Percentiles rank a stretch among this genome's conserved stretches.
Evolutionary conservation across 805 yeast genomes (phyloP).

Genomic region (Blastobotrys attinorum): DNA sequence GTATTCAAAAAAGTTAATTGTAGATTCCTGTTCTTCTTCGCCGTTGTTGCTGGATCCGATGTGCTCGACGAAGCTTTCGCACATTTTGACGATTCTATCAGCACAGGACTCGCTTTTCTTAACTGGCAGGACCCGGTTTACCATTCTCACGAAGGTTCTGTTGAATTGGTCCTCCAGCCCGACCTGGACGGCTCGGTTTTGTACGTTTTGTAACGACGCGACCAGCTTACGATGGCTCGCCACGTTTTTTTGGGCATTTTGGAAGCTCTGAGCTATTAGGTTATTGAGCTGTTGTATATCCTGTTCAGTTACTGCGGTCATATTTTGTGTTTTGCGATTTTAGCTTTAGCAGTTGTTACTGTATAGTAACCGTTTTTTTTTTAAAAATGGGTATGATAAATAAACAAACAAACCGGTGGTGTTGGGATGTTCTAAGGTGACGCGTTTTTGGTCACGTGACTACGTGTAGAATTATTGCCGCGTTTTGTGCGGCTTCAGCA

Average conservation of each 20-base stretch:
- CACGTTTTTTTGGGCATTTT: slow-evolving; percentile 65
- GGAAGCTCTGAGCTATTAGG: slow-evolving; percentile 52
- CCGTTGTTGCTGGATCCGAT: slow-evolving; percentile 26
- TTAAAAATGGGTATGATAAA: too few species aligned
- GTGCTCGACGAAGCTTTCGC: slow-evolving; percentile 49
- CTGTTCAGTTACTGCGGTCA: slow-evolving; percentile 10
- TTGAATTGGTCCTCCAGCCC: slow-evolving; percentile 53
- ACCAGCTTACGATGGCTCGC: slow-evolving; percentile 74
- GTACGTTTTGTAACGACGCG: slow-evolving; percentile 48
- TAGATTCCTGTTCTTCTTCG: slow-evolving; percentile 29
- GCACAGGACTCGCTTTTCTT: slow-evolving; percentile 66
- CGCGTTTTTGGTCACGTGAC: too few species aligned
- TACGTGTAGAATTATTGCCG: too few species aligned
- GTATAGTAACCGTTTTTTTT: too few species aligned
- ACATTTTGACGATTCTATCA: slow-evolving; percentile 66
- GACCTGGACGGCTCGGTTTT: slow-evolving; percentile 44
- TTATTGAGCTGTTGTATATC: slow-evolving; percentile 12
- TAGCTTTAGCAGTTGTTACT: too few species aligned
- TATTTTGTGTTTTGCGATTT: too few species aligned
- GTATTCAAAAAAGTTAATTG: slow-evolving; percentile 48
- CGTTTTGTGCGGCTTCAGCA: too few species aligned
- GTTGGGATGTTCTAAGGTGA: too few species aligned
- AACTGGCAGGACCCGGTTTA: slow-evolving; percentile 58
- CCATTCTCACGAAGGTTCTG: slow-evolving; percentile 47
- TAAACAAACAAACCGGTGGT: too few species aligned